A percentile compares a stretch with the other conserved stretches of the same genome.
Evolutionary conservation across 768 basidiomycete genomes (phyloP).

Genomic region (Russula emetica): DNA sequence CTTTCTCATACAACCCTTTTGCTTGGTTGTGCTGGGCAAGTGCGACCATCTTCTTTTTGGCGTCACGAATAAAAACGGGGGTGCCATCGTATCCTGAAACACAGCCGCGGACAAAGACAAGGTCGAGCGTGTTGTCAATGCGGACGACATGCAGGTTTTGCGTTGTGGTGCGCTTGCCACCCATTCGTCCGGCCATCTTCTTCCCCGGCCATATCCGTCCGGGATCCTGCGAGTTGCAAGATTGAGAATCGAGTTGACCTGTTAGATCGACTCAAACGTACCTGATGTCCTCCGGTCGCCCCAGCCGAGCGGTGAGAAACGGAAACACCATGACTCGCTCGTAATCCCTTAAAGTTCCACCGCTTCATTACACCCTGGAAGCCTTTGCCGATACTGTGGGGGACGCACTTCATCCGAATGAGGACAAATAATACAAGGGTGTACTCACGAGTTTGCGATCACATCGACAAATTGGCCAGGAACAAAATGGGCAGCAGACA

Average conservation of each 20-base stretch:
- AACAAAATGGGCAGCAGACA: constrained; percentile 93
- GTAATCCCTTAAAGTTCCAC: constrained; percentile 87
- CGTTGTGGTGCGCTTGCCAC: constrained; percentile 71
- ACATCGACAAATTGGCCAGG: constrained; percentile 96
- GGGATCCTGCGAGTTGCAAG: constrained; percentile 62
- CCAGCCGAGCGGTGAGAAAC: constrained; percentile 90
- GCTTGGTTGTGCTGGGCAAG: constrained; percentile 59
- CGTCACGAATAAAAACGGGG: constrained; percentile 80
- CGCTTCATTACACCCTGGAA: constrained; percentile 97
- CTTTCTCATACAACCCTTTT: constrained; percentile 69
- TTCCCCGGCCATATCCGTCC: constrained; percentile 95
- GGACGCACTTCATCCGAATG: not conserved
- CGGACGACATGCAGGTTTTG: constrained; percentile 89
- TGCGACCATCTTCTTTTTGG: constrained; percentile 78
- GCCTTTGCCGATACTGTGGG: constrained; percentile 85
- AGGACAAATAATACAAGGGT: not conserved
- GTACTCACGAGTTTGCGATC: constrained; percentile 78
- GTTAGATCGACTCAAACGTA: constrained; percentile 35
- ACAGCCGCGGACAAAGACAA: constrained; percentile 87
- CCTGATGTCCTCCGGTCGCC: constrained; percentile 93
- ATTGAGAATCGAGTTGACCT: constrained; percentile 5
- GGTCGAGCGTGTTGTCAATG: constrained; percentile 79
- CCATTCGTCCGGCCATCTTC: constrained; percentile 97
- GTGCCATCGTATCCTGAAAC: constrained; percentile 89
- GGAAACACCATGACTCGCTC: constrained; percentile 95